Percentiles rank a stretch among this genome's conserved stretches.
Evolutionary conservation across 2,329 filamentous ascomycete genomes (phyloP).

Genomic region (Aplosporella prunicola): DNA sequence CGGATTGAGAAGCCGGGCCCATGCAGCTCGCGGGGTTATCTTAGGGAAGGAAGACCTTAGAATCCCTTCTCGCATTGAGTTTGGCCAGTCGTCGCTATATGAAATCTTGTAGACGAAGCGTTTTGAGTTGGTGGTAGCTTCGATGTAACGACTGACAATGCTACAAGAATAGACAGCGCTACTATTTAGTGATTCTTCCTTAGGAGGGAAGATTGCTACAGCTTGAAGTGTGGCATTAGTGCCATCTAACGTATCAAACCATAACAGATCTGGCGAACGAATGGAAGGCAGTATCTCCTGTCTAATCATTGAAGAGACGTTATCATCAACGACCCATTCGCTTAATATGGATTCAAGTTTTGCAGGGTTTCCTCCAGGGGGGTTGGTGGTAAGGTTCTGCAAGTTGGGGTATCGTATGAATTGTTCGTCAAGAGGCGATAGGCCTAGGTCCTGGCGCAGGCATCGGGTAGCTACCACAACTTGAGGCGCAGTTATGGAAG

Average conservation of each 20-base stretch:
- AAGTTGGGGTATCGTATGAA: too few species aligned
- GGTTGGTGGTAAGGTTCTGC: too few species aligned
- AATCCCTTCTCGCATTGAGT: background rate
- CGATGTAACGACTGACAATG: background rate
- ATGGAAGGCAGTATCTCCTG: too few species aligned
- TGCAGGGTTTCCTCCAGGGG: too few species aligned
- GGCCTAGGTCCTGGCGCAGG: background rate
- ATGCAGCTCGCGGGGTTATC: background rate
- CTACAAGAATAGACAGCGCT: background rate
- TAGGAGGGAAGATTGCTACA: background rate
- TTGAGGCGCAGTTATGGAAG: background rate
- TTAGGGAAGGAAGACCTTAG: background rate
- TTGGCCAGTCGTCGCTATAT: background rate
- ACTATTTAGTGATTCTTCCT: background rate
- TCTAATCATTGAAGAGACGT: too few species aligned
- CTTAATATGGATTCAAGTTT: too few species aligned
- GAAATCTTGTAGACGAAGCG: background rate
- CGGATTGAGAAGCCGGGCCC: constrained; percentile 1
- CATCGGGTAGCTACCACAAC: background rate
- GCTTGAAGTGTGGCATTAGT: background rate
- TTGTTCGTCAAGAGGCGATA: too few species aligned
- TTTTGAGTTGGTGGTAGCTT: background rate
- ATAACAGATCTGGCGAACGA: background rate
- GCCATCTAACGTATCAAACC: background rate
- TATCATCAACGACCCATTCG: too few species aligned